Evolutionary conservation across 2,329 filamentous ascomycete genomes (phyloP).

Genomic region (Trichoderma sp.): DNA sequence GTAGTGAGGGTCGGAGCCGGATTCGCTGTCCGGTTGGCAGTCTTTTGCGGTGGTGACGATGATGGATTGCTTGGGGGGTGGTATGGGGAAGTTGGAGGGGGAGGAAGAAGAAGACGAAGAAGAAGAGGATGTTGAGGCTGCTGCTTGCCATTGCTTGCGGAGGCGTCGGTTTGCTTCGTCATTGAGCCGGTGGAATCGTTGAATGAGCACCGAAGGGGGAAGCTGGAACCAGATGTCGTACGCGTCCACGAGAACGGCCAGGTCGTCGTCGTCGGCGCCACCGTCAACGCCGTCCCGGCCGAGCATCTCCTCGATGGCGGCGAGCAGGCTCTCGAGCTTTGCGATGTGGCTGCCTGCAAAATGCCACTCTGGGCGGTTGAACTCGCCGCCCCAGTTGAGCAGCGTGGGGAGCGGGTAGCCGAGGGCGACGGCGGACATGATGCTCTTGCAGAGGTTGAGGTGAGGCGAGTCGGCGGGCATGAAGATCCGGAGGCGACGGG

Average conservation of each 20-base stretch:
- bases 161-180: constrained; percentile 34
- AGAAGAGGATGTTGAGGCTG: too few relatives aligned
- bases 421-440: constrained; percentile 44
- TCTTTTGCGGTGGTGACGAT: constrained; percentile 40
- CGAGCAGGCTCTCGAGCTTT: constrained; percentile 39
- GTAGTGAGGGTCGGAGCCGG: constrained; percentile 43
- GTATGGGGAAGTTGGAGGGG: constrained; percentile 27
- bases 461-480: constrained; percentile 44
- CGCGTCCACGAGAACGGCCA: constrained; percentile 44
- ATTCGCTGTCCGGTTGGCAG: constrained; percentile 40
- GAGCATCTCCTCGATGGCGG: constrained; percentile 35
- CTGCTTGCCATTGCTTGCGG: constrained; percentile 31
- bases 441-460: constrained; percentile 45
- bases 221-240: constrained; percentile 48
- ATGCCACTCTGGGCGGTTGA: constrained; percentile 43
- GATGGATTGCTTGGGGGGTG: constrained; percentile 35
- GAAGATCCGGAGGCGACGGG: constrained; percentile 42
- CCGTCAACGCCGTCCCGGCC: background rate
- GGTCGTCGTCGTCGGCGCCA: constrained; percentile 14
- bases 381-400: constrained; percentile 45
- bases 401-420: constrained; percentile 44
- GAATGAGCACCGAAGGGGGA: constrained; percentile 43
- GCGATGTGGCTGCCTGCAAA: constrained; percentile 45
- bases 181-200: constrained; percentile 38
- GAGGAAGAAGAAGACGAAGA: too few relatives aligned